Evolutionary conservation across 2,329 filamentous ascomycete genomes (phyloP).

Genomic region (Aspergillus pseudoviridinutans): DNA sequence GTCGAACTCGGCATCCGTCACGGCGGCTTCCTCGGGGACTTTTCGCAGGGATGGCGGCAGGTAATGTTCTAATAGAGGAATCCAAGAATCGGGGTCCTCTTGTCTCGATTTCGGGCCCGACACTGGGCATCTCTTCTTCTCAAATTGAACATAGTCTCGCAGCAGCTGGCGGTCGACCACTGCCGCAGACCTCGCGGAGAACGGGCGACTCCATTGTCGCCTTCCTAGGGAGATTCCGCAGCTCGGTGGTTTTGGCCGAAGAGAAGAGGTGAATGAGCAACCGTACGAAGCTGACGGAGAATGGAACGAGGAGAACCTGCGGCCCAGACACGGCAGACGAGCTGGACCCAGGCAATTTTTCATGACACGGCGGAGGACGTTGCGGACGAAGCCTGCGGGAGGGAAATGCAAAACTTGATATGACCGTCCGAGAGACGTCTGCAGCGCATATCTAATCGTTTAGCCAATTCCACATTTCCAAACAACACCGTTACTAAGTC

Average conservation of each 20-base stretch:
- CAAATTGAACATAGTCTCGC: constrained; percentile 7
- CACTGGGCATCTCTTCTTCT: constrained; percentile 15
- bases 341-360: constrained; percentile 36
- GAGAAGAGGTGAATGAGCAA: constrained; percentile 6
- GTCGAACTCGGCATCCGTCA: neutral
- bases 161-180: constrained; percentile 18
- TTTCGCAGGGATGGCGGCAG: constrained; percentile 25
- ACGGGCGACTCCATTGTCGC: constrained; percentile 21
- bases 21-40: constrained; percentile 5
- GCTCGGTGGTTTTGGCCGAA: constrained; percentile 1
- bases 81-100: constrained; percentile 30
- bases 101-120: constrained; percentile 10
- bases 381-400: constrained; percentile 20
- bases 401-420: constrained; percentile 27
- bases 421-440: constrained; percentile 16
- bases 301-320: constrained; percentile 20
- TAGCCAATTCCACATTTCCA: constrained; percentile 12
- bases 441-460: constrained; percentile 26
- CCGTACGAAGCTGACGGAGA: constrained; percentile 6
- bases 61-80: constrained; percentile 31
- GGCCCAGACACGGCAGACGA: constrained; percentile 32
- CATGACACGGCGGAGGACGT: constrained; percentile 38
- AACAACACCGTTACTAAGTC: neutral
- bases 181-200: constrained; percentile 14
- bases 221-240: constrained; percentile 7